These are phyloP conservation scores for Ceratobasidium sp. DNA, from an alignment of 1,284 basidiomycete species.

Conservation along the genomic window DNA sequence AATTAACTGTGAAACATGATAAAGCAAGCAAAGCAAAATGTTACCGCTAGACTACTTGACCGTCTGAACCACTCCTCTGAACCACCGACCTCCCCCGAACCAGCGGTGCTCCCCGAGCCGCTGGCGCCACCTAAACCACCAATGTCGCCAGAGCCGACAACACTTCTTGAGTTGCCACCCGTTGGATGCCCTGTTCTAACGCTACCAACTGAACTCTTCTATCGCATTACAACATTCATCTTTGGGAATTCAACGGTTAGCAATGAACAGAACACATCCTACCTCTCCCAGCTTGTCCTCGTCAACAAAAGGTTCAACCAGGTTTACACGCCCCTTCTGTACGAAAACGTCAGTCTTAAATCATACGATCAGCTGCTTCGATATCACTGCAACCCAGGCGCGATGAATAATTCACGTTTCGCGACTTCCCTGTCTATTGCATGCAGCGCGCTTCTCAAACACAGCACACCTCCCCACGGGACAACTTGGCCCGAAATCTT, in stretches of 20 bases:
- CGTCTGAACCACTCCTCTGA: not conserved
- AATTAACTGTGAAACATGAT: too few relatives aligned
- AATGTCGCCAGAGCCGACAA: too few relatives aligned
- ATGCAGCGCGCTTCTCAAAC: not conserved
- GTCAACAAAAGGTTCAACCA: conserved; percentile 9
- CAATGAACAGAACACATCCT: not conserved
- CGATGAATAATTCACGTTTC: not conserved
- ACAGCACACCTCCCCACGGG: not conserved
- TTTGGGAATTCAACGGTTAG: not conserved
- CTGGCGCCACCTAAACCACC: not conserved
- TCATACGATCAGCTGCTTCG: not conserved
- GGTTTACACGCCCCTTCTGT: conserved; percentile 11
- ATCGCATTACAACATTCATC: not conserved
- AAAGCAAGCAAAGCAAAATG: not conserved
- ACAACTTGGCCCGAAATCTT: not conserved
- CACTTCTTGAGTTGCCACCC: not conserved
- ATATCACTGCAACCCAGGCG: not conserved
- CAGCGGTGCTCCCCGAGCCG: not conserved
- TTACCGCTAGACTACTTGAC: not conserved
- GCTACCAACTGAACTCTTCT: conserved; percentile 7
- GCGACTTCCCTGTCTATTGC: not conserved
- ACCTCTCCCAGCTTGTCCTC: conserved; percentile 6
- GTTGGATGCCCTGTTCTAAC: not conserved
- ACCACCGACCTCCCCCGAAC: not conserved
- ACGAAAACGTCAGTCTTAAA: conserved; percentile 5